Conservation (phyloP, 2,329 filamentous ascomycete species). For the Xylaria multiplex region DNA sequence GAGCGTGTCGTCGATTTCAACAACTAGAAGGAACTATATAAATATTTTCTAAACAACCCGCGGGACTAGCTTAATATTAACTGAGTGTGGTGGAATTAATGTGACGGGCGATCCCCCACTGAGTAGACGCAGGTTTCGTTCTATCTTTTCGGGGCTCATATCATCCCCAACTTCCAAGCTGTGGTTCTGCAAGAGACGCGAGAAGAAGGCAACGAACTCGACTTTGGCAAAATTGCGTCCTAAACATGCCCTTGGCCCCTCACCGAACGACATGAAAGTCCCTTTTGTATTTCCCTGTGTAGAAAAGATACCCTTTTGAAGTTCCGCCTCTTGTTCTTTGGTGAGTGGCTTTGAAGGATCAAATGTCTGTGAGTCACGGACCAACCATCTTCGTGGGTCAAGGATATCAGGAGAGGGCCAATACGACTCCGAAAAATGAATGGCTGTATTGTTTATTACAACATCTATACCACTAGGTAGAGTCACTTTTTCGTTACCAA, state of each 20-base stretch:
- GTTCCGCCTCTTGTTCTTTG: conserved; percentile 12
- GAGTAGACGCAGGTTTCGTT: conserved; percentile 13
- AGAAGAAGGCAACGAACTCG: conserved; percentile 27
- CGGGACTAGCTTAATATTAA: conserved; percentile 6
- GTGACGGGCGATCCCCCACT: conserved; percentile 20
- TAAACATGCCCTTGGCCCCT: conserved; percentile 23
- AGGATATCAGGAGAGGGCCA: conserved; percentile 23
- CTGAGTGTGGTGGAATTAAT: conserved; percentile 15
- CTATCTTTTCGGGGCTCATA: not conserved
- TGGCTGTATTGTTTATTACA: conserved; percentile 22
- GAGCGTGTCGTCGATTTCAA: not conserved
- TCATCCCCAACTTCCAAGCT: not conserved
- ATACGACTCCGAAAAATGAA: conserved; percentile 21
- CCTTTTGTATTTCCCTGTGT: conserved; percentile 9
- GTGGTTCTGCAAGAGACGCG: conserved; percentile 4
- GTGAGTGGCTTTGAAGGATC: conserved; percentile 8
- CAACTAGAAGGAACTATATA: not conserved
- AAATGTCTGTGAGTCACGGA: conserved; percentile 4
- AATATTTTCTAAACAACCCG: not conserved
- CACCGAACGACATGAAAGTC: conserved; percentile 26
- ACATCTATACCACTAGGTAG: conserved; percentile 18
- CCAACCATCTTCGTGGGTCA: conserved; percentile 22
- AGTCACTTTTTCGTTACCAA: not conserved
- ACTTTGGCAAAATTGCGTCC: conserved; percentile 28
- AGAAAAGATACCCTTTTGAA: conserved; percentile 5